Conservation (phyloP, 805 yeast species). For the Candida sonorensis region DNA sequence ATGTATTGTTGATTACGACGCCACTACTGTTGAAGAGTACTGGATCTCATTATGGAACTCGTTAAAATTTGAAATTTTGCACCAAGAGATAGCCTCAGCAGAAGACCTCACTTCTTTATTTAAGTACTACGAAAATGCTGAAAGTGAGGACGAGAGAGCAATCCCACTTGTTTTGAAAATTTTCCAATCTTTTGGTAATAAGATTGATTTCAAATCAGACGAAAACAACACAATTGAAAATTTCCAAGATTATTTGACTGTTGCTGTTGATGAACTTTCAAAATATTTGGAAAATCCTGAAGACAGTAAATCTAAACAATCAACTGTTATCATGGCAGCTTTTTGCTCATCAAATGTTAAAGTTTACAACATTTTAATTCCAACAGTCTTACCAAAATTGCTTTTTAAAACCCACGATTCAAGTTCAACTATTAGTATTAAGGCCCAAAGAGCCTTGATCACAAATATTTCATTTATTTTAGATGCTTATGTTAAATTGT, state of each 20-base stretch:
- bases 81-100: constrained; percentile 45
- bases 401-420: constrained; percentile 27
- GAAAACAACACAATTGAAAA: constrained; percentile 6
- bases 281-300: constrained; percentile 43
- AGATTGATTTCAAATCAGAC: constrained; percentile 27
- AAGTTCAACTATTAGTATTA: constrained; percentile 32
- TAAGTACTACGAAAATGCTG: constrained; percentile 25
- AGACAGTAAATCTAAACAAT: constrained; percentile 52
- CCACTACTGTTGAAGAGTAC: constrained; percentile 41
- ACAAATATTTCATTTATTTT: constrained; percentile 55
- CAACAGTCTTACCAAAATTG: constrained; percentile 38
- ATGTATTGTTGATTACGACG: constrained; percentile 49
- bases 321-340: constrained; percentile 52
- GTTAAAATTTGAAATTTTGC: constrained; percentile 81
- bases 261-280: constrained; percentile 42
- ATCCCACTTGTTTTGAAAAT: constrained; percentile 37
- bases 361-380: constrained; percentile 43
- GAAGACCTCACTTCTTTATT: constrained; percentile 21
- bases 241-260: constrained; percentile 14
- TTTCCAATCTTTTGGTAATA: constrained; percentile 38
- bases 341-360: constrained; percentile 41
- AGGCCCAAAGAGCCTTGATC: constrained; percentile 53
- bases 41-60: constrained; percentile 85
- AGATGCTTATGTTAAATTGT: constrained; percentile 41
- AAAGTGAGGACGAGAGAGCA: constrained; percentile 26